Evolutionary conservation across 192 early-diverging fungal species (phyloP), one percentile per base, ranked within the genome.

Genomic region (Hyaloraphidium curvatum): DNA sequence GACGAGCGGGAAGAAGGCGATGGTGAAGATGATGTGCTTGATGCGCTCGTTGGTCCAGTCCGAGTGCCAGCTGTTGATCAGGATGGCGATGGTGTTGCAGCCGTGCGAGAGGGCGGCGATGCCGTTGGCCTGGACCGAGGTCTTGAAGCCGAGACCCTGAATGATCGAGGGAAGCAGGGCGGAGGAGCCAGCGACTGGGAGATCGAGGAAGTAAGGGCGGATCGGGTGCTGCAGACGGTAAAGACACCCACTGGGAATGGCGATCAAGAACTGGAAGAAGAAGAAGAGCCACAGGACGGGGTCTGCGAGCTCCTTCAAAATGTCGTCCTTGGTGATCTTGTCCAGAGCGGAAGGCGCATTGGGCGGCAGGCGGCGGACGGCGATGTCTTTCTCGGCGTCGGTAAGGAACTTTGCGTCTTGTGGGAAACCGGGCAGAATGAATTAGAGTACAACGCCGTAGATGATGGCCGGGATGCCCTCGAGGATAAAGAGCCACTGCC

Each of bases 401-500:
- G 17, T 48, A 48, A 14, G 11, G 43, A 22, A 9, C 17, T 48
- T 5, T 14, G 43, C 19, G 43, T 48, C 23, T n/a, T 48, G 17
- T 25, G 43, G 43, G 25, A 22, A 48, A 25, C 25, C 43, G 7
- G 43, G 43, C 25, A 48, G 43, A 4, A 25, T 25, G 25, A 11
- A 48, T 14, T 22, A 48, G 14, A 48, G 17, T 4, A 48, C 43
- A 48, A 48, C 5, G 11, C 43, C 43, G 43, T 22, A 48, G 7
- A 48, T 14, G 23, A 48, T 48, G 5, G 43, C 43, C 14, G 43
- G 43, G 23, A 48, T 48, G 14, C 43, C 43, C 19, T 48, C 43
- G 17, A 21, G 43, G 14, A 48, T 48, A 19, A 48, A 48, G 17
- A 48, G 43, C 43, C 43, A 48, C 43, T 48, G 43, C 43, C 43